Base-by-base conservation (phyloP, 2,329 filamentous ascomycete genomes). In the Ophiocordyceps camponoti-saundersi region DNA sequence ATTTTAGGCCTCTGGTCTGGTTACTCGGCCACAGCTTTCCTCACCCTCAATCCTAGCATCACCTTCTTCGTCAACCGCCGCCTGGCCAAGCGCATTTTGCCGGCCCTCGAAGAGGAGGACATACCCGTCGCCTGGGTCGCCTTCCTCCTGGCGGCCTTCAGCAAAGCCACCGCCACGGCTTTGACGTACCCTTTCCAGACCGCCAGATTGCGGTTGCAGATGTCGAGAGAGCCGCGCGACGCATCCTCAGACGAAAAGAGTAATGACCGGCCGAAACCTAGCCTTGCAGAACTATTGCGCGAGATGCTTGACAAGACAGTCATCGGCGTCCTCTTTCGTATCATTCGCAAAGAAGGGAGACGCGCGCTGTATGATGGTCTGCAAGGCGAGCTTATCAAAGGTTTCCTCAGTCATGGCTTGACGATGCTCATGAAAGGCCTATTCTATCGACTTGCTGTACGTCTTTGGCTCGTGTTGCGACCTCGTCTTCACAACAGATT, bases 341-440 rank as follows among this genome's bases (percentile, higher is more conserved):
- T 77, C 36, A 65, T 71, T 30, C 72, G 69, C 43, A 70, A 66
- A 0, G 85, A 94, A 56, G 88, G 88, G 1, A 50, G 80, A 0
- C 58, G 60, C 4, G 82, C 79, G 0, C 64, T 94, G 10, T 95
- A 93, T 58, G 77, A 82, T 44, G 88, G 87, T 6, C 67, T 94
- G 0, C 72, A 71, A 15, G 84, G 80, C 5, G 85, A 93, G 62
- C 70, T 94, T 3, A 62, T 89, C 10, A 89, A 88, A 56, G 83
- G 84, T 0, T 93, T 94, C 65, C 80, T 95, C 56, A 80, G 79
- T 21, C 87, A 95, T 56, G 88, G 88, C 0, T 73, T 88, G 46
- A 90, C 87, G 1, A 94, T 94, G 85, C 67, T 90, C 47, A 78
- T 85, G 49, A 95, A 95, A 63, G 85, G 90, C 48, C 66, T 75